These are phyloP conservation scores for Colletotrichum sp. DNA, from an alignment of 2,329 filamentous ascomycete species.

Conservation along the genomic window DNA sequence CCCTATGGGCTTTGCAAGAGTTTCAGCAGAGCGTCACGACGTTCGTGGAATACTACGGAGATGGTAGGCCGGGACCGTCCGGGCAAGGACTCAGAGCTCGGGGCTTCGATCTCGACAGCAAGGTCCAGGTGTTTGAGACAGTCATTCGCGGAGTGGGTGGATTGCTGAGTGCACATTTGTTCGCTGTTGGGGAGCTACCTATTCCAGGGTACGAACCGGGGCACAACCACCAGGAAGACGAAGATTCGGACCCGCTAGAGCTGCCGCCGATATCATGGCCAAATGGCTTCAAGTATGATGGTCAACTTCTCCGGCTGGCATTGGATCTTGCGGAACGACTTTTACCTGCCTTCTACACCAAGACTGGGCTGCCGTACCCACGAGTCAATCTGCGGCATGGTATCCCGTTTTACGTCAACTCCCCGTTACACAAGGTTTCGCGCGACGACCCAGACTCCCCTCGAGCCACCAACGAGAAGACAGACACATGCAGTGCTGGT, in stretches of 20 bases:
- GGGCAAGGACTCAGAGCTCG: slow-evolving; percentile 75
- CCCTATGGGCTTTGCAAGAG: slow-evolving; percentile 67
- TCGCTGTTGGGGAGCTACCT: slow-evolving; percentile 88
- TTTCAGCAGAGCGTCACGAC: slow-evolving; percentile 83
- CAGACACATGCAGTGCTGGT: slow-evolving; percentile 95
- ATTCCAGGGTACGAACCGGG: slow-evolving; percentile 76
- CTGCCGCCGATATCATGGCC: slow-evolving; percentile 70
- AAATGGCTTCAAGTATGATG: slow-evolving; percentile 78
- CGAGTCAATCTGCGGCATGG: slow-evolving; percentile 90
- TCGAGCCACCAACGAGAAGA: slow-evolving; percentile 64
- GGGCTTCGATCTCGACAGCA: slow-evolving; percentile 95
- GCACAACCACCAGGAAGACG: slow-evolving; percentile 26
- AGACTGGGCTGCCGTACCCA: slow-evolving; percentile 92
- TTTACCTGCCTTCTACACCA: slow-evolving; percentile 89
- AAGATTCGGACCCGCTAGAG: slow-evolving; percentile 46
- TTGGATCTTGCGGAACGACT: slow-evolving; percentile 83
- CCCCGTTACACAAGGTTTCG: slow-evolving; percentile 70
- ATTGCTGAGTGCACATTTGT: slow-evolving; percentile 89
- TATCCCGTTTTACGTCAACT: slow-evolving; percentile 91
- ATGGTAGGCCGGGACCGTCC: slow-evolving; percentile 72
- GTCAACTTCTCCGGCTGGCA: slow-evolving; percentile 88
- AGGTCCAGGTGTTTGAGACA: slow-evolving; percentile 98
- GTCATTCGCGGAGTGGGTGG: slow-evolving; percentile 94
- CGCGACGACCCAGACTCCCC: slow-evolving; percentile 41
- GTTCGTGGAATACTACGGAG: slow-evolving; percentile 84